Evolutionary conservation across 2,329 filamentous ascomycete species (phyloP).

Genomic region (Colletotrichum sp.): DNA sequence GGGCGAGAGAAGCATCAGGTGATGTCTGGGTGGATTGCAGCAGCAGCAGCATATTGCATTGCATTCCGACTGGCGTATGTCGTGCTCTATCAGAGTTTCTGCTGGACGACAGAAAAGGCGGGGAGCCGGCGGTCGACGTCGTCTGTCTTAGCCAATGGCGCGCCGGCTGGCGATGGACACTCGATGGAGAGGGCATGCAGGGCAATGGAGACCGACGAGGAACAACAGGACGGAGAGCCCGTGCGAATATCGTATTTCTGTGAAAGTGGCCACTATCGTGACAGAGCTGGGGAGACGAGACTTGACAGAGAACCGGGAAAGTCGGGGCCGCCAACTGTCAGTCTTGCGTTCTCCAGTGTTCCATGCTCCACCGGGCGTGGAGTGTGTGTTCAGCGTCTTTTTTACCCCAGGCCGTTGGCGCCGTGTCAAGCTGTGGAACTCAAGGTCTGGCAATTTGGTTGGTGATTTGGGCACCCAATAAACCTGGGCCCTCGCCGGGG

Average conservation of each 20-base stretch:
- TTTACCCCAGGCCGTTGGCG: neutral
- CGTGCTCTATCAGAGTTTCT: neutral
- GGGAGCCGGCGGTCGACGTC: neutral
- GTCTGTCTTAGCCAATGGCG: neutral
- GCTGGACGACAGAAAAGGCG: neutral
- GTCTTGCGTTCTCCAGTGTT: neutral
- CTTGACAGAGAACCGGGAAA: neutral
- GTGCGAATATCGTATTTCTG: neutral
- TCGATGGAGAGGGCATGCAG: neutral
- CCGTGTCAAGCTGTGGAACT: neutral
- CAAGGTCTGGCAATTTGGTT: neutral
- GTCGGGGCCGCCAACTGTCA: neutral
- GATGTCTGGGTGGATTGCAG: neutral
- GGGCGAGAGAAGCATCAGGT: neutral
- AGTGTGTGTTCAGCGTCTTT: neutral
- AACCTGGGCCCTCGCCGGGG: neutral
- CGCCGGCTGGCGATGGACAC: neutral
- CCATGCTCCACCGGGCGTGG: neutral
- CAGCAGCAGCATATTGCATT: neutral
- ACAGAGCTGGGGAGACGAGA: neutral
- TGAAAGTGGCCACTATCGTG: neutral
- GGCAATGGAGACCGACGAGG: neutral
- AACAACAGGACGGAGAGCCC: neutral
- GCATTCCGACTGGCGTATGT: neutral
- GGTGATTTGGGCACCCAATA: neutral